Evolutionary conservation across 2,329 filamentous ascomycete genomes (phyloP).

Genomic region (Aaosphaeria arxii): DNA sequence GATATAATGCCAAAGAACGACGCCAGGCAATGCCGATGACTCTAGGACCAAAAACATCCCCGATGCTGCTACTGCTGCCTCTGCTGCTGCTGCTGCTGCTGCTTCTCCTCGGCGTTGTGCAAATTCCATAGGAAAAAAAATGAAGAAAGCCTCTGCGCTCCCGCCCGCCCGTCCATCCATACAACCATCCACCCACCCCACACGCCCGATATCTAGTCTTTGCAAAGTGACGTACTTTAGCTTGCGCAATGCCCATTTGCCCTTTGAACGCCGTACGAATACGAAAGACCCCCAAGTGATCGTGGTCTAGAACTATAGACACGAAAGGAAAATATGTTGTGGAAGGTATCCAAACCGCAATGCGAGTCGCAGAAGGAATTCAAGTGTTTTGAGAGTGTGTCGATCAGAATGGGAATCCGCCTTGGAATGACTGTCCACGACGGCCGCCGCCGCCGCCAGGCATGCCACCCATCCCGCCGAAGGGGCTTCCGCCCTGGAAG

Average conservation of each 20-base stretch:
- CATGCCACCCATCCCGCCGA: conserved; percentile 35
- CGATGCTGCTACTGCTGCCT: neutral
- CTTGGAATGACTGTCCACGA: conserved; percentile 25
- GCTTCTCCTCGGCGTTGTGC: too few relatives aligned
- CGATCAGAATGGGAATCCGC: conserved; percentile 28
- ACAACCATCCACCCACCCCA: neutral
- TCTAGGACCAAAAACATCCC: conserved; percentile 2
- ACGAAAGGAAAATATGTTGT: conserved; percentile 8
- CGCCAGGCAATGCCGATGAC: conserved; percentile 5
- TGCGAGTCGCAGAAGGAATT: neutral
- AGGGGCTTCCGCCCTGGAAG: conserved; percentile 35
- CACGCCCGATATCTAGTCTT: too few relatives aligned
- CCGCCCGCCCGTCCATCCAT: neutral
- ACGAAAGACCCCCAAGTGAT: neutral
- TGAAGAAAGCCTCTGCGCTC: too few relatives aligned
- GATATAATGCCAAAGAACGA: neutral
- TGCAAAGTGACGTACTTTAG: too few relatives aligned
- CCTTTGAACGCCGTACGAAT: conserved; percentile 20
- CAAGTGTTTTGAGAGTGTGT: neutral
- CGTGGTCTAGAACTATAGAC: conserved; percentile 14
- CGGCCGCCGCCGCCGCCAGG: conserved; percentile 28
- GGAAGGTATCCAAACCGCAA: neutral
- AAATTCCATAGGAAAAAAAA: too few relatives aligned
- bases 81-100: neutral
- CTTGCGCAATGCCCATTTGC: conserved; percentile 5